A percentile compares a stretch with the other conserved stretches of the same genome.
Conservation (phyloP, 1,139 yeast species). For the Taphrina populina region DNA sequence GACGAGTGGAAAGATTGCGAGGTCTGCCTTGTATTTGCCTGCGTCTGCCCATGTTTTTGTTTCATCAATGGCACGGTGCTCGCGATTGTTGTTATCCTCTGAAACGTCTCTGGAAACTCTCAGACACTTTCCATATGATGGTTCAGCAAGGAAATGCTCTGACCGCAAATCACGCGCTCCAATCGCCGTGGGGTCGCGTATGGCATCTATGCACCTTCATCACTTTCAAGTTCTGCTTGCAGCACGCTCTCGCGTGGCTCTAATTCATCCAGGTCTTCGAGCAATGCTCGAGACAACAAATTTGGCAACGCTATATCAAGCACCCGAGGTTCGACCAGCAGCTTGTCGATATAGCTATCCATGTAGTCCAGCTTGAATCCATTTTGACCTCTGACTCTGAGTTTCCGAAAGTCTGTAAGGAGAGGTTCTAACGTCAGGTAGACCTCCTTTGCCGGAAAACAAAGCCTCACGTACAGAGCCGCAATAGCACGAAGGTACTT, state of each 20-base stretch:
- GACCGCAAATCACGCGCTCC: too few species aligned
- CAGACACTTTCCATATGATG: too few species aligned
- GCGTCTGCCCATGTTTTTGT: too few species aligned
- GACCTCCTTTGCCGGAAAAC: slow-evolving; percentile 51
- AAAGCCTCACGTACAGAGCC: slow-evolving; percentile 59
- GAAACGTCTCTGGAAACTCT: too few species aligned
- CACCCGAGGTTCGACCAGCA: slow-evolving; percentile 54
- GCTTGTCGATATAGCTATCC: slow-evolving; percentile 62
- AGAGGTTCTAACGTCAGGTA: slow-evolving; percentile 56
- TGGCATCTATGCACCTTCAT: slow-evolving; percentile 29
- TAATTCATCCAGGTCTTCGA: slow-evolving; percentile 48
- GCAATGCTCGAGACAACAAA: slow-evolving; percentile 49
- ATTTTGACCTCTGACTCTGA: slow-evolving; percentile 45
- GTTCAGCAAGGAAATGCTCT: too few species aligned
- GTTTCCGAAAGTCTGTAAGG: slow-evolving; percentile 57
- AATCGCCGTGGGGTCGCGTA: too few species aligned
- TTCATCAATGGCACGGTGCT: too few species aligned
- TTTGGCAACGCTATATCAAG: slow-evolving; percentile 64
- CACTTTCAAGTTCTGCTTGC: slow-evolving; percentile 42
- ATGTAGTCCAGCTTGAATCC: slow-evolving; percentile 50
- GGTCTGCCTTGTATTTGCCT: too few species aligned
- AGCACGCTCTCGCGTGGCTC: slow-evolving; percentile 46
- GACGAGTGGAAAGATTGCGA: too few species aligned
- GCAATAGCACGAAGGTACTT: slow-evolving; percentile 63
- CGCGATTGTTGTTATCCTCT: too few species aligned